Evolutionary conservation across 2,329 filamentous ascomycete genomes (phyloP), one percentile per base, ranked within the genome.

Genomic region (Colletotrichum brevisporum): DNA sequence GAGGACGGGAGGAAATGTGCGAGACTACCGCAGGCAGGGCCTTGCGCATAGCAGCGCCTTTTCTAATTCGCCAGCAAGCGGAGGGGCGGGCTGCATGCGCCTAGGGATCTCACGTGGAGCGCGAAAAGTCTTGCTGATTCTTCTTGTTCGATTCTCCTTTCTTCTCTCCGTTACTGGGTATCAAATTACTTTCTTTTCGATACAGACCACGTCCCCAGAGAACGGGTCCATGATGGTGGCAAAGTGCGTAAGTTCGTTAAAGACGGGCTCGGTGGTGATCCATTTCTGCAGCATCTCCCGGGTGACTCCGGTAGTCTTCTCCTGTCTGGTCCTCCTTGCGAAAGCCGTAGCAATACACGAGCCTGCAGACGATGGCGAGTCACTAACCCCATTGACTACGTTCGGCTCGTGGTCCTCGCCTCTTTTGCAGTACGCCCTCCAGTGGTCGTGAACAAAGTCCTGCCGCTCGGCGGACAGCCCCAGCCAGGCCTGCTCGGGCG

Each of bases 181-280:
- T 43, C 41, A 43, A 15, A n/a, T 5, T 12, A 43, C 15, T 12
- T 12, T 43, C 13, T 43, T 43, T 13, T 54, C 16, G 21, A 53
- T 31, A 45, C 16, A 62, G 15, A 45, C 47, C 0, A 60, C 5
- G 13, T 60, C 47, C 5, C 57, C 57, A 43, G 57, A 60, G 12
- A 41, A 26, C 3, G 88, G 85, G 76, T 90, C 88, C 83, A 91
- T 84, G 31, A 90, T 77, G 21, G 83, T 82, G 3, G 84, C 83
- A 76, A 86, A 90, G 76, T 91, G 88, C 2, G 87, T 90, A 45
- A 80, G 81, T 64, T 88, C 85, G 72, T 90, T 90, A n/a, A 83
- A 83, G 5, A 86, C 85, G 0, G 88, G 88, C 67, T 84, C 86
- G 15, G 78, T 78, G 21, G 79, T 78, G 12, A 89, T 78, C 87